Percentiles rank a stretch among this genome's conserved stretches.
Conservation (phyloP, 345 rosid species). For the Aegle marmelos region DNA sequence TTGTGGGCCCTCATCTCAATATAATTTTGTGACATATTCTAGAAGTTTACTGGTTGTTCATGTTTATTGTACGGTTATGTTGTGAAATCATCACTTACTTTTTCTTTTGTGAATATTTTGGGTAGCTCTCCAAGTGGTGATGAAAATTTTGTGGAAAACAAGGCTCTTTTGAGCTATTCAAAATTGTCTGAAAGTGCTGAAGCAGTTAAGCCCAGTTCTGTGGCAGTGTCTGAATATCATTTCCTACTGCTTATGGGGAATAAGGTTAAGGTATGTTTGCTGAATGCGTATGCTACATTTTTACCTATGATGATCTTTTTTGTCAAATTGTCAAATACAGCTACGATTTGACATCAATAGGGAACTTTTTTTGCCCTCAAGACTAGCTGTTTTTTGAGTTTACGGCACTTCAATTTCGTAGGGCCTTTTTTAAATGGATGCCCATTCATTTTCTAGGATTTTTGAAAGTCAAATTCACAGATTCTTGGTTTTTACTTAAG, state of each 20-base stretch:
- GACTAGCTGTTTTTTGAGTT: background rate
- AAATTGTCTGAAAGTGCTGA: constrained; percentile 75
- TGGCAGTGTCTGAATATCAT: constrained; percentile 96
- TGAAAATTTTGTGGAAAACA: constrained; percentile 96
- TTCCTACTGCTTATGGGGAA: constrained; percentile 91
- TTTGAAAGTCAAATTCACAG: background rate
- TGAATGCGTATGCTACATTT: background rate
- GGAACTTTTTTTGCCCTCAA: background rate
- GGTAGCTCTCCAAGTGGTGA: constrained; percentile 82
- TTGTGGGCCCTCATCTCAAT: background rate
- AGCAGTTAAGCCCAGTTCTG: constrained; percentile 74
- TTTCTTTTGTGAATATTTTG: constrained; percentile 22
- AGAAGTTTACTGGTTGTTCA: constrained; percentile 1
- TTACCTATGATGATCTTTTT: constrained; percentile 1
- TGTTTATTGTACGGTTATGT: background rate
- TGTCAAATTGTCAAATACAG: background rate
- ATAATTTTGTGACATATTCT: background rate
- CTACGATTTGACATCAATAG: background rate
- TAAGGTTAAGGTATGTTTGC: constrained; percentile 84
- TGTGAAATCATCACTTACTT: constrained; percentile 9
- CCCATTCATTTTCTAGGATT: background rate
- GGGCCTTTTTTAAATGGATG: background rate
- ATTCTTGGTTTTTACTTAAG: background rate
- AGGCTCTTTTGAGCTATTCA: constrained; percentile 82
- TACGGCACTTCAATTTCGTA: background rate